phyloP scores from a whole-genome alignment of 192 early-diverging fungal species.

The Podochytrium sp. region DNA sequence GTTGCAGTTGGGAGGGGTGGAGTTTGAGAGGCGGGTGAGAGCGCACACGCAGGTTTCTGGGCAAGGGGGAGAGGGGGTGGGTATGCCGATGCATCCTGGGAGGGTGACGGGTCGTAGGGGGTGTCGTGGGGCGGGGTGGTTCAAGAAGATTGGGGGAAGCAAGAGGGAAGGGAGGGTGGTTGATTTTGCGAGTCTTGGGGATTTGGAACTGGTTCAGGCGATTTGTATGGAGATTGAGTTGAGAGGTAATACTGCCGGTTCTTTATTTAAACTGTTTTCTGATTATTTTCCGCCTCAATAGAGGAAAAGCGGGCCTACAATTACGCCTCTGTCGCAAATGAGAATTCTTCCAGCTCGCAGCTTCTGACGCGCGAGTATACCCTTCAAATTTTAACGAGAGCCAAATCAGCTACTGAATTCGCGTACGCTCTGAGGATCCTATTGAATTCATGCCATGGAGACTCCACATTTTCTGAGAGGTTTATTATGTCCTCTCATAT shows the following conservation, averaged over 20 bases:
- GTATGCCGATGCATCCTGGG: no score
- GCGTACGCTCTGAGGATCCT: not conserved
- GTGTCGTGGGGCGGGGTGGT: not conserved
- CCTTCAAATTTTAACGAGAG: no score
- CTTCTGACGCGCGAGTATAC: no score
- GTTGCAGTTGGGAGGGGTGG: not conserved
- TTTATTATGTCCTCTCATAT: not conserved
- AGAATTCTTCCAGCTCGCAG: no score
- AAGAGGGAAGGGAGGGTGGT: not conserved
- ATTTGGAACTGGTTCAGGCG: not conserved
- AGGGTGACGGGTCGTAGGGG: no score
- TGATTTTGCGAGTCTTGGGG: not conserved
- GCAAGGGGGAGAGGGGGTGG: not conserved
- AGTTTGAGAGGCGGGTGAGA: no score
- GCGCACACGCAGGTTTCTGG: no score
- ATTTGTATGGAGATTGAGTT: not conserved
- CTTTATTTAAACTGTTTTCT: not conserved
- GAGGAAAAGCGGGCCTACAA: not conserved
- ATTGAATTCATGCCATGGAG: not conserved
- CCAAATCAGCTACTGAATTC: slow-evolving; percentile 4
- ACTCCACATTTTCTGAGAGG: not conserved
- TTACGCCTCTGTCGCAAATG: not conserved
- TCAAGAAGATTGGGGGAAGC: not conserved
- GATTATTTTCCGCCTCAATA: not conserved
- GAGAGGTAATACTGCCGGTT: not conserved